A percentile compares a stretch with the other conserved stretches of the same genome.
These are phyloP conservation scores for Calonectria hawksworthii DNA, from an alignment of 2,329 filamentous ascomycete species.

Conservation along the genomic window DNA sequence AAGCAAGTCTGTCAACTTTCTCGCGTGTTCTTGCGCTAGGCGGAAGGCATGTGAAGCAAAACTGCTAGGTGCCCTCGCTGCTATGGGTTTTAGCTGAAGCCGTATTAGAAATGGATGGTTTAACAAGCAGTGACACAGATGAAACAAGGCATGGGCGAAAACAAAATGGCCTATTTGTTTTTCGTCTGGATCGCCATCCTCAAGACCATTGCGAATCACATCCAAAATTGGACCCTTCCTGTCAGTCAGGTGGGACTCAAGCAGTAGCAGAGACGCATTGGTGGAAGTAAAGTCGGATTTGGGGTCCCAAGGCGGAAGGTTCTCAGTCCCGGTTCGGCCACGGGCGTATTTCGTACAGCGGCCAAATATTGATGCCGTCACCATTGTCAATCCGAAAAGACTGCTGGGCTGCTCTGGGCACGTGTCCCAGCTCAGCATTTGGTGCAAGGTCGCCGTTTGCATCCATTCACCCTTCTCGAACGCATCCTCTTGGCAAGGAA, in stretches of 20 bases:
- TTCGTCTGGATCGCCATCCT: conserved; percentile 9
- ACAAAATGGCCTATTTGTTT: conserved; percentile 28
- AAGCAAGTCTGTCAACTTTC: conserved; percentile 21
- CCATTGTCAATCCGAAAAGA: conserved; percentile 19
- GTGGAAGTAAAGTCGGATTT: conserved; percentile 30
- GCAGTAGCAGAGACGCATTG: conserved; percentile 24
- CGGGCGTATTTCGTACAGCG: conserved; percentile 28
- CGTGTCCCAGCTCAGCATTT: conserved; percentile 28
- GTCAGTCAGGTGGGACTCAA: conserved; percentile 26
- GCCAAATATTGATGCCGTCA: conserved; percentile 26
- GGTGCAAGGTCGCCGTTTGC: conserved; percentile 24
- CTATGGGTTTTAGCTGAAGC: conserved; percentile 51
- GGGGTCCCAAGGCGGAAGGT: conserved; percentile 30
- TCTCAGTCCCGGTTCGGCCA: conserved; percentile 2
- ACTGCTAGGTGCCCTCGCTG: conserved; percentile 14
- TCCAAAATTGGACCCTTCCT: conserved; percentile 15
- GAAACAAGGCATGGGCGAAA: conserved; percentile 31
- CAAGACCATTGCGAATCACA: conserved; percentile 18
- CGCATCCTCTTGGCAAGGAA: conserved; percentile 44
- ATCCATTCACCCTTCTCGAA: conserved; percentile 11
- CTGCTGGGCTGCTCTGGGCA: neutral
- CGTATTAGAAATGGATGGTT: conserved; percentile 66
- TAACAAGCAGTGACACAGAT: conserved; percentile 56
- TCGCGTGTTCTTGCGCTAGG: conserved; percentile 20
- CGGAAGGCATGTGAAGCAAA: conserved; percentile 19